Base-by-base conservation (phyloP, 768 basidiomycete species). In the Phylloporus sp. region DNA sequence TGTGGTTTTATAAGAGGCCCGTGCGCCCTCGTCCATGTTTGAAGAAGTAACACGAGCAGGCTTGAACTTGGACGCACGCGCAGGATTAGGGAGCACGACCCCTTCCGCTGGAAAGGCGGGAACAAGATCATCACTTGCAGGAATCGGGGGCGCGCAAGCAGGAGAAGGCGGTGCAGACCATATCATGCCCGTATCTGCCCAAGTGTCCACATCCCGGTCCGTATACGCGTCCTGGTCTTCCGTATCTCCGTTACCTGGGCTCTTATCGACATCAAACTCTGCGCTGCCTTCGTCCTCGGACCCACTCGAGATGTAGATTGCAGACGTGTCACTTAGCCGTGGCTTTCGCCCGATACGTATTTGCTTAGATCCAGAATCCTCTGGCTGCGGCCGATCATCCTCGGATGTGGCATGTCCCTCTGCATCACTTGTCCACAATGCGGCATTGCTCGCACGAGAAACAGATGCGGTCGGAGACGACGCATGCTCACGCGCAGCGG, bases 291-390 rank as follows among this genome's bases (percentile, higher is more conserved):
- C 59, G n/a, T 52, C 57, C 36, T 63, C 62, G 23, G 62, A 64
- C 20, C 49, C 61, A 8, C 62, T 63, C 8, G 62, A 64, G 18
- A 63, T 63, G 38, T 40, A 62, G 22, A 63, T 63, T 13, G 48
- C 52, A 41, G 46, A 52, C 9, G 43, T 9, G 34, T 57, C 50
- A 39, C 55, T 55, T 17, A 9, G 17, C 9, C 54, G 38, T 1
- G 49, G 42, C 23, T 50, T 48, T 28, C 46, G 35, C 14, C 26
- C 31, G 1, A 45, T 36, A 17, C 27, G 18, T 3, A 18, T 27
- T 17, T 13, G 31, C 10, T 11, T 15, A n/a, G 32, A 35, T 44
- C 31, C 41, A 22, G 46, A 24, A 22, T 10, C 34, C 5, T 28
- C 17, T 20, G 17, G 23, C 4, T 18, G 28, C 15, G 20, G 15